Evolutionary conservation across 2,329 filamentous ascomycete species (phyloP).

Genomic region (Dothideomycetes sp.): DNA sequence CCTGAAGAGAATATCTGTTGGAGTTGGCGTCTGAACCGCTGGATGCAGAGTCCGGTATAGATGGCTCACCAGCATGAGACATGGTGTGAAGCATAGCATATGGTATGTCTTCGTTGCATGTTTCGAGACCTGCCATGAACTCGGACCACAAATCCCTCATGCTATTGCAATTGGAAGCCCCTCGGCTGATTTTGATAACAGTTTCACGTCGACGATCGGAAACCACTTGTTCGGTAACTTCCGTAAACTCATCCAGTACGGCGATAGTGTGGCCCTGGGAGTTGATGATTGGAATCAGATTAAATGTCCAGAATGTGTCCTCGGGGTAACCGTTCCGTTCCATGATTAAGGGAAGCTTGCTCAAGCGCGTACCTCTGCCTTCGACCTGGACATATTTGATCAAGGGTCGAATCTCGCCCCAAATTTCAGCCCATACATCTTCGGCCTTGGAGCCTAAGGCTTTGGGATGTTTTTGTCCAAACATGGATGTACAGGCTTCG

Average conservation of each 20-base stretch:
- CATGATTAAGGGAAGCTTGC: constrained; percentile 19
- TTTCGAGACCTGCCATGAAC: constrained; percentile 14
- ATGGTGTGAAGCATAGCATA: constrained; percentile 16
- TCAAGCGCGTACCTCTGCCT: constrained; percentile 18
- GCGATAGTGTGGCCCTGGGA: constrained; percentile 12
- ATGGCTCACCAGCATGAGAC: neutral
- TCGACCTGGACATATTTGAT: constrained; percentile 18
- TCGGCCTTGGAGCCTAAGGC: constrained; percentile 16
- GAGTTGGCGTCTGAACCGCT: neutral
- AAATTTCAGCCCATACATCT: constrained; percentile 14
- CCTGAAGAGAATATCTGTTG: constrained; percentile 4
- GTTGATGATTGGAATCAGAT: constrained; percentile 21
- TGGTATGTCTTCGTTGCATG: constrained; percentile 13
- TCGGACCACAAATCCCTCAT: constrained; percentile 15
- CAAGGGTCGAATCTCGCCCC: constrained; percentile 9
- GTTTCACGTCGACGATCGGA: constrained; percentile 12
- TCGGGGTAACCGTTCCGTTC: constrained; percentile 22
- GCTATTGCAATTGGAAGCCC: constrained; percentile 6
- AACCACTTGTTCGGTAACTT: constrained; percentile 14
- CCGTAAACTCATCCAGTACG: constrained; percentile 15
- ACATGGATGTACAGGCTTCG: constrained; percentile 26
- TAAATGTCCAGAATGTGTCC: constrained; percentile 24
- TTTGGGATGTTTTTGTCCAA: constrained; percentile 23
- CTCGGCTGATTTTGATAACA: constrained; percentile 11
- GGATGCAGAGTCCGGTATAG: neutral